Conservation (phyloP, 2,329 filamentous ascomycete species). For the Colletotrichum sp. region DNA sequence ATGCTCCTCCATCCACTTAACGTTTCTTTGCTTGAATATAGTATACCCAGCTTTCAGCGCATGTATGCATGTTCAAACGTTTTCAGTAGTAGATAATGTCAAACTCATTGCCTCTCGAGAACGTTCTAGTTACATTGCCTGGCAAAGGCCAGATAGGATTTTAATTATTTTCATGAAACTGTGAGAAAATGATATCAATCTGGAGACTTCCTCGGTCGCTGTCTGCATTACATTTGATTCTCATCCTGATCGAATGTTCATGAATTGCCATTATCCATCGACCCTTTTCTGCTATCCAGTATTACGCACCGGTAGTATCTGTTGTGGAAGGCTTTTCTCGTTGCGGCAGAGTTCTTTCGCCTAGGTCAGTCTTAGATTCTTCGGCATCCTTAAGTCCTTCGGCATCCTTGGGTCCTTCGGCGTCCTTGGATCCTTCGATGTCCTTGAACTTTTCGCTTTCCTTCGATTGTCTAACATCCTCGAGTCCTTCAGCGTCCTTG, state of each 20-base stretch:
- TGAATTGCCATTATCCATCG: neutral
- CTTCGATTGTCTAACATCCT: neutral
- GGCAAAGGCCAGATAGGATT: fast-evolving
- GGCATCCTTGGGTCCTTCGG: neutral
- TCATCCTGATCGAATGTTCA: neutral
- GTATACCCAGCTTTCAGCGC: neutral
- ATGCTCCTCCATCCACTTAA: neutral
- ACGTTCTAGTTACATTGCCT: neutral
- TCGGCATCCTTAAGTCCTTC: no score
- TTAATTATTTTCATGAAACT: neutral
- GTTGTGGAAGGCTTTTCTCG: neutral
- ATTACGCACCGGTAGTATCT: neutral
- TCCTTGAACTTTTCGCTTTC: neutral
- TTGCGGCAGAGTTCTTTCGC: neutral
- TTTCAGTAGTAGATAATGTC: fast-evolving
- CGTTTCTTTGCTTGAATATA: neutral
- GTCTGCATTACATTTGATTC: neutral
- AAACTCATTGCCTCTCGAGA: neutral
- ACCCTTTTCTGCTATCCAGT: neutral
- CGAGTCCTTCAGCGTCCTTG: neutral
- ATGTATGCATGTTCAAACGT: neutral
- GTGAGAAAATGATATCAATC: neutral
- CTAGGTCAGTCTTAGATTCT: neutral
- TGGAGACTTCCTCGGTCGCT: neutral
- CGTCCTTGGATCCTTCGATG: fast-evolving